Evolutionary conservation across 2,329 filamentous ascomycete genomes (phyloP).

Genomic region (Penicillium fuscoglaucum): DNA sequence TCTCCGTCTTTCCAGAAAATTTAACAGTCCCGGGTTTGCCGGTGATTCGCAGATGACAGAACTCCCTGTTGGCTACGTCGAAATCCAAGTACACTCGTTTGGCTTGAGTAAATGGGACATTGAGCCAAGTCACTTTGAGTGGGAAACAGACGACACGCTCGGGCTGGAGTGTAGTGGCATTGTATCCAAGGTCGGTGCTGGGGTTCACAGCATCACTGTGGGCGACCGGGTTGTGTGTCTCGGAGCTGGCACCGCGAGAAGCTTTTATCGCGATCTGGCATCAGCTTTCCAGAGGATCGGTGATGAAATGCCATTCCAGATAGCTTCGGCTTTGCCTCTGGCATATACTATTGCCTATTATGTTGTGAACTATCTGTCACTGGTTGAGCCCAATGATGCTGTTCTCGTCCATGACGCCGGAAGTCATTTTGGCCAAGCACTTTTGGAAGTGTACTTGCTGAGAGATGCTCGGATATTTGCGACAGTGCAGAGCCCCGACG

Average conservation of each 20-base stretch:
- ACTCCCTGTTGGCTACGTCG: conserved; percentile 26
- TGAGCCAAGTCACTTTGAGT: not conserved
- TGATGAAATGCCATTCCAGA: conserved; percentile 21
- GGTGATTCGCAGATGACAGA: conserved; percentile 2
- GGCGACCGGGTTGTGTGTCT: conserved; percentile 31
- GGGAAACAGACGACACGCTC: not conserved
- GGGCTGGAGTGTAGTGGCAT: conserved; percentile 25
- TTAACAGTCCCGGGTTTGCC: conserved; percentile 10
- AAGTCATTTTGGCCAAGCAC: conserved; percentile 25
- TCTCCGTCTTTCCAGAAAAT: conserved; percentile 8
- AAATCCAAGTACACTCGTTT: conserved; percentile 36
- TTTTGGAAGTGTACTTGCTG: conserved; percentile 21
- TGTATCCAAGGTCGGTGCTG: conserved; percentile 21
- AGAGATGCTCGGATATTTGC: conserved; percentile 13
- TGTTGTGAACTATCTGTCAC: conserved; percentile 20
- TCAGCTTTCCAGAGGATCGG: conserved; percentile 26
- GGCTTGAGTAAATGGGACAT: conserved; percentile 34
- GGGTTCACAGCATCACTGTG: conserved; percentile 13
- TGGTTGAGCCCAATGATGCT: conserved; percentile 18
- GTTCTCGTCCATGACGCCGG: conserved; percentile 35
- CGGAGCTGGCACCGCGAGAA: conserved; percentile 19
- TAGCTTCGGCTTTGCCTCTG: conserved; percentile 25
- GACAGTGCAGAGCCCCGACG: conserved; percentile 9
- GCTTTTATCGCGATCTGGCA: conserved; percentile 16
- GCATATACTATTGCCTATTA: conserved; percentile 27